phyloP scores from a whole-genome alignment of 192 early-diverging fungal species.

The Backusella tuberculispora region DNA sequence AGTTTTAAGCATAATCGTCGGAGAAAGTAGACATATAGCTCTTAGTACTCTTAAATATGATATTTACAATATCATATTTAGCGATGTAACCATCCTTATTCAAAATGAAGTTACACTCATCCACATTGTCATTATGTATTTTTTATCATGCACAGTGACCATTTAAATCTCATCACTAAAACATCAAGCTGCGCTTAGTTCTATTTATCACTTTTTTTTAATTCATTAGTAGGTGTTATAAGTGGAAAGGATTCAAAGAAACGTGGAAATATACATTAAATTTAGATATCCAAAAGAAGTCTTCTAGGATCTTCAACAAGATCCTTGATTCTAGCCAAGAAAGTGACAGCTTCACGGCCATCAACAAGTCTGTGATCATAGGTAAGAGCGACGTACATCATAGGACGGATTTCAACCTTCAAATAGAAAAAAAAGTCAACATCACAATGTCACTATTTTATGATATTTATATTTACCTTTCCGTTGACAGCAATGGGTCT shows the following conservation, averaged over 20 bases:
- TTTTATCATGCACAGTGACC: too few relatives aligned
- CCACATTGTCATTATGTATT: too few relatives aligned
- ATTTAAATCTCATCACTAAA: background rate
- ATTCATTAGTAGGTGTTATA: constrained; percentile 12
- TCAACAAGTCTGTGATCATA: constrained; percentile 99
- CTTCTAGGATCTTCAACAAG: constrained; percentile 94
- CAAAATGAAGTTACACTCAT: too few relatives aligned
- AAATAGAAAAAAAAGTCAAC: background rate
- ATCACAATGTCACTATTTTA: constrained; percentile 14
- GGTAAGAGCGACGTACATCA: constrained; percentile 98
- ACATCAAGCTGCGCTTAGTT: background rate
- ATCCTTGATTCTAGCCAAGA: constrained; percentile 98
- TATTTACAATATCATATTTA: too few relatives aligned
- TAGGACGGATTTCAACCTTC: constrained; percentile 78
- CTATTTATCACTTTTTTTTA: constrained; percentile 10
- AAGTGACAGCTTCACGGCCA: constrained; percentile 97
- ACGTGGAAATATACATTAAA: constrained; percentile 3
- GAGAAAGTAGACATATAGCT: too few relatives aligned
- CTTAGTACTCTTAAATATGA: too few relatives aligned
- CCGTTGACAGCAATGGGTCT: constrained; percentile 93
- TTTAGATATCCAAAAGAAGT: constrained; percentile 87
- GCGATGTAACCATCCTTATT: too few relatives aligned
- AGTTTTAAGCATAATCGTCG: too few relatives aligned
- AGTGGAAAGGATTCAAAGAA: background rate
- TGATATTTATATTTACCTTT: constrained; percentile 47